Conservation (phyloP, 164 flowering plant genomes). For the Magnolia sinica region DNA sequence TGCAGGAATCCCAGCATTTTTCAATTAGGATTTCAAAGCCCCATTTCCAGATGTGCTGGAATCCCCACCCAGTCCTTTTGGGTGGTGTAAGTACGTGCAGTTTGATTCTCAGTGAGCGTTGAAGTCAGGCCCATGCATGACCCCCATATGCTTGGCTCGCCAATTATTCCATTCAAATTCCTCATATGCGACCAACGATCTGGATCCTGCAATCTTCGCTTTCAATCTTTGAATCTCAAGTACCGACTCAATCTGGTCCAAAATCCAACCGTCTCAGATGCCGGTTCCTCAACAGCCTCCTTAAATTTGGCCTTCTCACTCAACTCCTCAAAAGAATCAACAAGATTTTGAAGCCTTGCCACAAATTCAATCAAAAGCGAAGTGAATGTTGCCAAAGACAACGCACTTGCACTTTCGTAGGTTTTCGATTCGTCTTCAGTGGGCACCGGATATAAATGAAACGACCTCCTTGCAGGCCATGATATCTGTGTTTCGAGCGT, state of each 20-base stretch:
- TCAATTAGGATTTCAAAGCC: neutral
- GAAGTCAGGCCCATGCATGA: neutral
- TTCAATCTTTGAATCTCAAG: constrained; percentile 14
- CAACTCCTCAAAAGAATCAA: constrained; percentile 69
- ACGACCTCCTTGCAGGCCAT: constrained; percentile 55
- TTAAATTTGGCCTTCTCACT: constrained; percentile 66
- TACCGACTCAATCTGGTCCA: constrained; percentile 39
- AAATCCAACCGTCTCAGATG: constrained; percentile 27
- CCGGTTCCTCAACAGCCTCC: constrained; percentile 41
- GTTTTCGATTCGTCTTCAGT: constrained; percentile 52
- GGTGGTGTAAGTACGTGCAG: neutral
- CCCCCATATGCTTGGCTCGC: neutral
- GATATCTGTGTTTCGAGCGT: constrained; percentile 34
- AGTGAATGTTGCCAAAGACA: constrained; percentile 78
- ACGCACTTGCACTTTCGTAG: constrained; percentile 82
- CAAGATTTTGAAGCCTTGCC: constrained; percentile 88
- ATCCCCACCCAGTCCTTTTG: neutral
- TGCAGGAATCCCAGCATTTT: neutral
- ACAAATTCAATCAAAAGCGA: constrained; percentile 90
- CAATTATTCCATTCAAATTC: neutral
- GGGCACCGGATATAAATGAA: constrained; percentile 22
- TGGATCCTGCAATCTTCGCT: neutral
- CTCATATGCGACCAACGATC: neutral
- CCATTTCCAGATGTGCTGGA: neutral
- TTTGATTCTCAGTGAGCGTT: neutral